Base-by-base conservation (phyloP, 176 grass and related monocot genomes). In the Hsuehochloa calcarea region DNA sequence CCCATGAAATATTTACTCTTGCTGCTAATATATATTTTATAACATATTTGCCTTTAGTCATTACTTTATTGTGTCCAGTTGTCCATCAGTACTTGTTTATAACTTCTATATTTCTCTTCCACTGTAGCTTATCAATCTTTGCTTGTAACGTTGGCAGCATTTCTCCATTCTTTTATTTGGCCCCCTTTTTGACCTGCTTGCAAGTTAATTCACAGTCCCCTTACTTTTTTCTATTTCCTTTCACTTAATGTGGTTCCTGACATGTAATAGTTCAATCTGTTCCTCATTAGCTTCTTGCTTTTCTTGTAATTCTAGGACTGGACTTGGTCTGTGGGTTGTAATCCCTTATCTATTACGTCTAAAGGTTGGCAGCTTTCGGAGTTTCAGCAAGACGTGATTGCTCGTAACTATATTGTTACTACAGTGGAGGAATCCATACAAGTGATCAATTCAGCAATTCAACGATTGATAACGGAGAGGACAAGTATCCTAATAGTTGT, bases 311-410 rank as follows among this genome's bases (percentile, higher is more conserved):
- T 75, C 15, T 85, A 96, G 91, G 93, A 99, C 60, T 96, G 96
- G 96, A 96, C 88, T 68, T 99, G 93, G 96, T 99, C 93, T 78
- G 94, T 96, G 85, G 96, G 96, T 45, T 95, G 96, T 83, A 96
- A 92, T 55, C 93, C 96, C 22, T 80, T 94, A 72, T 94, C 93
- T 41, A 81, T 96, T 56, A 96, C 90, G 77, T 95, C 93, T 85
- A 66, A 90, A 84, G 93, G 90, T 22, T 96, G 91, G 91, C 86
- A 70, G 47, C 84, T 98, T 90, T 94, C 93, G 5, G 67, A 76
- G 68, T 92, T 98, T 84, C 96, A 99, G 81, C 75, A 73, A 68
- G 93, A 99, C 73, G 82, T 86, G 65, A 94, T 96, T 84, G 91
- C 90, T 17, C 87, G 93, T 56, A 99, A 90, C 89, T 99, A 94